These are phyloP conservation scores for Trichophyton schoenleinii DNA, from an alignment of 2,329 filamentous ascomycete genomes.

Conservation along the genomic window DNA sequence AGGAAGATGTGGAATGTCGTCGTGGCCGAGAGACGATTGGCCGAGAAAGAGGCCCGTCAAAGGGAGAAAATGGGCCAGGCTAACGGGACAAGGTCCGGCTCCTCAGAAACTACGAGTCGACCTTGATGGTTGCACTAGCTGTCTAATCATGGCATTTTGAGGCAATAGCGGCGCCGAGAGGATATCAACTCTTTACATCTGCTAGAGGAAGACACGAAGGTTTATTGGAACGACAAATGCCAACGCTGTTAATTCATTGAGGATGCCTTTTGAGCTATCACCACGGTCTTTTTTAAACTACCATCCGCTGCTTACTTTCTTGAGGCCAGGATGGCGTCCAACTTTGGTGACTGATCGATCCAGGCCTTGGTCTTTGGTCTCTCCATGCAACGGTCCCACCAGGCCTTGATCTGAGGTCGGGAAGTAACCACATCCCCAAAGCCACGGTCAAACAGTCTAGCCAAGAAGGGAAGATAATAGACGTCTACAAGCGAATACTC, in stretches of 20 bases:
- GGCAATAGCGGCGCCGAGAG: neutral
- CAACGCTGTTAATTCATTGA: neutral
- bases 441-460: constrained; percentile 32
- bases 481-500: constrained; percentile 36
- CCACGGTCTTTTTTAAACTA: neutral
- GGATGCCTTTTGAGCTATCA: neutral
- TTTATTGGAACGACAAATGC: neutral
- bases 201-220: neutral
- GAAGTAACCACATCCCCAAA: constrained; percentile 27
- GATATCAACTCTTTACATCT: neutral
- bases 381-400: constrained; percentile 23
- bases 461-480: constrained; percentile 37
- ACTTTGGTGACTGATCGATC: neutral
- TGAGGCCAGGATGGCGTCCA: neutral
- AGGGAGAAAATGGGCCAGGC: constrained; percentile 2
- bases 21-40: constrained; percentile 27
- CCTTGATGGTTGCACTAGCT: neutral
- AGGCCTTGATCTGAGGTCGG: constrained; percentile 29
- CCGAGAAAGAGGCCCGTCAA: constrained; percentile 20
- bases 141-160: neutral
- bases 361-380: constrained; percentile 5
- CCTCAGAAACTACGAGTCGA: neutral
- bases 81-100: neutral
- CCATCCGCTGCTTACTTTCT: neutral
- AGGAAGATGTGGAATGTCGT: constrained; percentile 30